phyloP scores from a whole-genome alignment of 805 yeast species.

The Teunomyces cretensis region DNA sequence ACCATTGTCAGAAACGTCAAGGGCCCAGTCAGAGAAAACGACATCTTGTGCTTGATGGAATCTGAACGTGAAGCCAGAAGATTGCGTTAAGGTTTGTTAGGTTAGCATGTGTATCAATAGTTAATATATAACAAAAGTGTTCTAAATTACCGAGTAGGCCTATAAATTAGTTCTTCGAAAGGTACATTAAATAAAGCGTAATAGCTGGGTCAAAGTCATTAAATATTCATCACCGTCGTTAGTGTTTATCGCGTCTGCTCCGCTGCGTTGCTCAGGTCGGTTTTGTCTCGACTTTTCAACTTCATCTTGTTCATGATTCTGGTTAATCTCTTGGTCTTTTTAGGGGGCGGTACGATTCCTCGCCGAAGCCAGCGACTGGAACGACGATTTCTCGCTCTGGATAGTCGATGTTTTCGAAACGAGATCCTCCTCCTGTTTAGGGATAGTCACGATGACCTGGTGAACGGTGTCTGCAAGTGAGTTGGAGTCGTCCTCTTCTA shows the following conservation, averaged over 20 bases:
- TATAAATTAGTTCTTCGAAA: too few relatives aligned
- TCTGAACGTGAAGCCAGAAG: conserved; percentile 99
- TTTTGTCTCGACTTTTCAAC: neutral
- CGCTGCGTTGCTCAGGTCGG: neutral
- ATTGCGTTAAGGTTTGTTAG: conserved; percentile 57
- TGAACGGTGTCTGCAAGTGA: too few relatives aligned
- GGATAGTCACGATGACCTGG: too few relatives aligned
- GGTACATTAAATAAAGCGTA: too few relatives aligned
- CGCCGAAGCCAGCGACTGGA: neutral
- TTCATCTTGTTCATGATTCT: neutral
- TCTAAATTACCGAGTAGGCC: neutral
- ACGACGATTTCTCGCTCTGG: neutral
- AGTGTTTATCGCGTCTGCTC: too few relatives aligned
- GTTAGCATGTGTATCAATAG: conserved; percentile 9
- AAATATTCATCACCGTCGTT: neutral
- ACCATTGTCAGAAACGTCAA: conserved; percentile 96
- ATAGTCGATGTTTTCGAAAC: conserved; percentile 3
- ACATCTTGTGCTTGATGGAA: conserved; percentile 98
- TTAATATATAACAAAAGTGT: conserved; percentile 1
- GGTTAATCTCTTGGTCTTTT: neutral
- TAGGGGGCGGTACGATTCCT: neutral
- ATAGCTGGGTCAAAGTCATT: neutral
- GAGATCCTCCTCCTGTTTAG: neutral
- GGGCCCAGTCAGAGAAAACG: conserved; percentile 97
- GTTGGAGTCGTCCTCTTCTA: neutral